A percentile compares a stretch with the other conserved stretches of the same genome.
These are phyloP conservation scores for Heliamphora ciliata DNA, from an alignment of 179 eudicot species.

Conservation along the genomic window DNA sequence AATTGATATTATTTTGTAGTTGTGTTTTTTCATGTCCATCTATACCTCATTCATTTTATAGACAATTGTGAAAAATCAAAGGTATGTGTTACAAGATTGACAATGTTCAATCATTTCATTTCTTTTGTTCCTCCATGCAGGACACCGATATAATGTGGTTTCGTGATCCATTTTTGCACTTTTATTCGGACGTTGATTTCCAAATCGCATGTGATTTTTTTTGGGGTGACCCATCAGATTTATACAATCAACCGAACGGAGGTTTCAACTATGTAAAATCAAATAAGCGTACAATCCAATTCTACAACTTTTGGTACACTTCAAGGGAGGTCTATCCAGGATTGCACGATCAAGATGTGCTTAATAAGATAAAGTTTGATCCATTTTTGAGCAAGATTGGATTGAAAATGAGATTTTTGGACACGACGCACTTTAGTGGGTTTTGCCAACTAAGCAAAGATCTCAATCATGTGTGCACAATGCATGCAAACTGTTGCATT, in stretches of 20 bases:
- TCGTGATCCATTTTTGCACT: constrained; percentile 67
- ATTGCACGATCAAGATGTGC: constrained; percentile 80
- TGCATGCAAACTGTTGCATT: constrained; percentile 83
- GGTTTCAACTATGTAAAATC: constrained; percentile 75
- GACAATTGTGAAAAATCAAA: too few relatives aligned
- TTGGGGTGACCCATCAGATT: constrained; percentile 44
- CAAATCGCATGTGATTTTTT: constrained; percentile 81
- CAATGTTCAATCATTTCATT: too few relatives aligned
- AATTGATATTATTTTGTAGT: too few relatives aligned
- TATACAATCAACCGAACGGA: constrained; percentile 60
- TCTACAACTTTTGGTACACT: constrained; percentile 72
- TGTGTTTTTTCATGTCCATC: too few relatives aligned
- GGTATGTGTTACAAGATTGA: too few relatives aligned
- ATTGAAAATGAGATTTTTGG: constrained; percentile 58
- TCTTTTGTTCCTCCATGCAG: constrained; percentile 23
- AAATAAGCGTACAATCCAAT: constrained; percentile 55
- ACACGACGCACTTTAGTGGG: constrained; percentile 74
- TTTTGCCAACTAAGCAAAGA: constrained; percentile 78
- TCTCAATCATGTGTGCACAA: constrained; percentile 57
- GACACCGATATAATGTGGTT: constrained; percentile 92
- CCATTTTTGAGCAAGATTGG: constrained; percentile 48
- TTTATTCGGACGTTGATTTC: constrained; percentile 60
- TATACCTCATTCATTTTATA: too few relatives aligned
- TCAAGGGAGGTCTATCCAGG: constrained; percentile 50
- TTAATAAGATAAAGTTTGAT: constrained; percentile 55